Percentiles rank a stretch among this genome's conserved stretches.
These are phyloP conservation scores for Candida easanensis DNA, from an alignment of 805 yeast genomes.

Conservation along the genomic window DNA sequence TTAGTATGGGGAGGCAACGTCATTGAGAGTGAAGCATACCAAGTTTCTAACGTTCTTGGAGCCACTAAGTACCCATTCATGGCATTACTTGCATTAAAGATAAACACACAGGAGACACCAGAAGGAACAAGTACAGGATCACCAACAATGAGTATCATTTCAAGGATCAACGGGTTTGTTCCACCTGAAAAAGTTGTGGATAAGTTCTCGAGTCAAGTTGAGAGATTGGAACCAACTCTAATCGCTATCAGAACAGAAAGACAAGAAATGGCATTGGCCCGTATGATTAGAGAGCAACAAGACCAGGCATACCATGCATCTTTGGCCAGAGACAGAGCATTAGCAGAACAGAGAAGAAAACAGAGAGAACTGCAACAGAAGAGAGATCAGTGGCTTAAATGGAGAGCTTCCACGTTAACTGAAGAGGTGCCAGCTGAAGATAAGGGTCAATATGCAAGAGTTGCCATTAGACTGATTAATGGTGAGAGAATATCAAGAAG, in stretches of 20 bases:
- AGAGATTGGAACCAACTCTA: conserved; percentile 60
- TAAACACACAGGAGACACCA: conserved; percentile 45
- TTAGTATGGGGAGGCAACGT: conserved; percentile 88
- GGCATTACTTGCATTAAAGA: conserved; percentile 69
- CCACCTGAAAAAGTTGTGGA: conserved; percentile 41
- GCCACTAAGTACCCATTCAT: conserved; percentile 79
- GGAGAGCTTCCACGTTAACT: conserved; percentile 39
- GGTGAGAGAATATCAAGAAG: conserved; percentile 58
- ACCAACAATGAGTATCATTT: conserved; percentile 59
- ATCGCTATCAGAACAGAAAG: conserved; percentile 59
- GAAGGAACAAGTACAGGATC: conserved; percentile 50
- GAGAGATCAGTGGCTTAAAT: conserved; percentile 43
- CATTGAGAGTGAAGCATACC: conserved; percentile 77
- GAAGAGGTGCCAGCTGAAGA: conserved; percentile 29
- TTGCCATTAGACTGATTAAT: conserved; percentile 65
- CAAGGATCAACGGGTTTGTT: conserved; percentile 58
- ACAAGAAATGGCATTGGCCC: conserved; percentile 55
- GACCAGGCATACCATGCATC: conserved; percentile 75
- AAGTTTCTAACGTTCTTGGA: conserved; percentile 71
- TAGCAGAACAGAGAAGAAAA: conserved; percentile 40
- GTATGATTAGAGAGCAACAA: conserved; percentile 64
- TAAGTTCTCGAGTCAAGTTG: conserved; percentile 43
- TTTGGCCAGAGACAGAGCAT: conserved; percentile 60
- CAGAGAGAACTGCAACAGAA: conserved; percentile 23
- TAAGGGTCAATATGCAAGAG: conserved; percentile 43